Conservation (phyloP, 2,329 filamentous ascomycete species). For the Fragosphaeria purpurea region DNA sequence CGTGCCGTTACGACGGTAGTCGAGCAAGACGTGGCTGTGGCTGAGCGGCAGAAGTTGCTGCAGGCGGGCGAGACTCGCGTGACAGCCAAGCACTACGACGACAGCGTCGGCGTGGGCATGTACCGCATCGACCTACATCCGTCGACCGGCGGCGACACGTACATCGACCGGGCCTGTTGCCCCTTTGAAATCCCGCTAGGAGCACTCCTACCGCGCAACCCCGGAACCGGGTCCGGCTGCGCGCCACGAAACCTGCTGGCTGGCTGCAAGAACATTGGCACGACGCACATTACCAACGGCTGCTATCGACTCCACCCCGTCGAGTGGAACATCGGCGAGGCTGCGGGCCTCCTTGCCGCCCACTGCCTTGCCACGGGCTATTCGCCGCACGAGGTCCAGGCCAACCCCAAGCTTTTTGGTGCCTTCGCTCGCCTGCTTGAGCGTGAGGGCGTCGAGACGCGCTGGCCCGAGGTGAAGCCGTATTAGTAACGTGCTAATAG, state of each 20-base stretch:
- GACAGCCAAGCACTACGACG: conserved; percentile 15
- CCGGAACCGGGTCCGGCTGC: too few relatives aligned
- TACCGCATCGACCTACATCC: conserved; percentile 21
- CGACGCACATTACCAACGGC: conserved; percentile 20
- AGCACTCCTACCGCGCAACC: conserved; percentile 14
- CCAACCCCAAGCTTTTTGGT: conserved; percentile 5
- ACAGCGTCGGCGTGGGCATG: conserved; percentile 20
- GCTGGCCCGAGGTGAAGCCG: conserved; percentile 9
- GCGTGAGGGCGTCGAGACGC: conserved; percentile 11
- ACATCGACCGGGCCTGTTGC: conserved; percentile 21
- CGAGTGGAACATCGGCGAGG: conserved; percentile 21
- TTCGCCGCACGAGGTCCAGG: conserved; percentile 16
- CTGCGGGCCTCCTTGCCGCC: conserved; percentile 16
- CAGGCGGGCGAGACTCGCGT: too few relatives aligned
- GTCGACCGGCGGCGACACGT: conserved; percentile 19
- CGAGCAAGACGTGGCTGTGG: conserved; percentile 18
- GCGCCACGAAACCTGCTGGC: conserved; percentile 15
- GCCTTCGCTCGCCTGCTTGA: conserved; percentile 8
- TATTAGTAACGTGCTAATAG: not conserved
- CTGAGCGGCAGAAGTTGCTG: conserved; percentile 12
- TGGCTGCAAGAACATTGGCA: conserved; percentile 20
- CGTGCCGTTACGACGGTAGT: conserved; percentile 17
- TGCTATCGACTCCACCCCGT: conserved; percentile 20
- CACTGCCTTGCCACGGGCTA: conserved; percentile 15
- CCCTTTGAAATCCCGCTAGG: conserved; percentile 20